Conservation (phyloP, 2,329 filamentous ascomycete species). For the Curvularia eragrostidis region DNA sequence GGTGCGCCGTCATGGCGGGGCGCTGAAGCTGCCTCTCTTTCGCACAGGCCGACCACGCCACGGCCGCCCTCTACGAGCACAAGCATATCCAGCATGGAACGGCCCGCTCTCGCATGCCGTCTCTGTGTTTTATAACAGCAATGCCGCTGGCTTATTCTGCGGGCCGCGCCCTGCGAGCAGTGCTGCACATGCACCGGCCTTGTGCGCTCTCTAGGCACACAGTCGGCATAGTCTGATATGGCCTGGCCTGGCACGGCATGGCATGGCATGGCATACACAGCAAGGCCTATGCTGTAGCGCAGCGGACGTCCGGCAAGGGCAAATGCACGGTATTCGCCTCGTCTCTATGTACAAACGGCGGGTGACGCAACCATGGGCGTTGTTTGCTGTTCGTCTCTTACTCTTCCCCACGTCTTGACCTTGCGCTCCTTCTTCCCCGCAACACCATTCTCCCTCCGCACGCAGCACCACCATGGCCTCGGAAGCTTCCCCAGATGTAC, state of each 20-base stretch:
- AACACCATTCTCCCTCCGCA: constrained; percentile 13
- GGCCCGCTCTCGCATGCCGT: not conserved
- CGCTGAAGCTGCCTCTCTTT: constrained; percentile 15
- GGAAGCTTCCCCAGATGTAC: constrained; percentile 40
- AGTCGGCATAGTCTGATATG: not conserved
- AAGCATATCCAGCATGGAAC: not conserved
- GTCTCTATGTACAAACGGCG: not conserved
- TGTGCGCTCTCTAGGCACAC: not conserved
- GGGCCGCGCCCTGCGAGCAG: not conserved
- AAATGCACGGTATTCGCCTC: not conserved
- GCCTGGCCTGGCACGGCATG: too few species aligned
- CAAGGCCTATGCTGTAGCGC: too few species aligned
- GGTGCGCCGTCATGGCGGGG: constrained; percentile 37
- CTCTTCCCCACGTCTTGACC: constrained; percentile 22
- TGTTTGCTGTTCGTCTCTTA: constrained; percentile 30
- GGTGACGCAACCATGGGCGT: constrained; percentile 6
- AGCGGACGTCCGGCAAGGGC: too few species aligned
- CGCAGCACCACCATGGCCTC: constrained; percentile 35
- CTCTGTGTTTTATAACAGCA: not conserved
- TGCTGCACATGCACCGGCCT: not conserved
- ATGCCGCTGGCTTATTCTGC: not conserved
- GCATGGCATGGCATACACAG: not conserved
- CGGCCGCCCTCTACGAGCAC: not conserved
- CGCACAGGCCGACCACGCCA: constrained; percentile 27
- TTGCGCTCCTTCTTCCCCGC: constrained; percentile 15